Evolutionary conservation across 148 eudicot genomes (phyloP).

Genomic region (Chenopodium album): DNA sequence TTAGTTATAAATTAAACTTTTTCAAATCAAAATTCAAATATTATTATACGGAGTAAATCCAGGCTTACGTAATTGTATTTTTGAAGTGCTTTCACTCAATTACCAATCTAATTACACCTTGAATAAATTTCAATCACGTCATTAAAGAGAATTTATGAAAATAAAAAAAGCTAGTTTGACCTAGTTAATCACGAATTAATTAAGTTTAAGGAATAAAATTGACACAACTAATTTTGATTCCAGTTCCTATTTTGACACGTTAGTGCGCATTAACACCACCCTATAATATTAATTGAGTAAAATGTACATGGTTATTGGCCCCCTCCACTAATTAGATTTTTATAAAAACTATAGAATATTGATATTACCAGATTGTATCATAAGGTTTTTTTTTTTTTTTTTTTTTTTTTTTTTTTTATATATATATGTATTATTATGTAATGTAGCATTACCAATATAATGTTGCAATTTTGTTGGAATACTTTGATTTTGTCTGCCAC

Average conservation of each 20-base stretch:
- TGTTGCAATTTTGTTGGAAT: slow-evolving; percentile 25
- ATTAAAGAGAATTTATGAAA: not conserved
- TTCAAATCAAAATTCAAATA: too few species aligned
- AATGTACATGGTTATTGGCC: slow-evolving; percentile 1
- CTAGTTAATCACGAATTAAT: slow-evolving; percentile 15
- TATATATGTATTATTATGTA: not conserved
- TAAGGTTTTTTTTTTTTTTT: too few species aligned
- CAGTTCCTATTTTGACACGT: slow-evolving; percentile 20
- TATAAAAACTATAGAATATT: not conserved
- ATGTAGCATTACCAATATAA: not conserved
- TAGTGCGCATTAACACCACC: slow-evolving; percentile 19
- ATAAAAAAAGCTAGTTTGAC: not conserved
- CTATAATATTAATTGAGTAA: not conserved
- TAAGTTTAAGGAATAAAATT: slow-evolving; percentile 9
- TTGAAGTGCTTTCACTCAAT: too few species aligned
- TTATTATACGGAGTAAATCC: too few species aligned
- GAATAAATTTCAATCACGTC: not conserved
- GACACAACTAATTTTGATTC: slow-evolving; percentile 1
- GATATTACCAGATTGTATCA: not conserved
- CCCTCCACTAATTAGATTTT: slow-evolving; percentile 22
- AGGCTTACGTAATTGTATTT: too few species aligned
- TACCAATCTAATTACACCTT: not conserved
- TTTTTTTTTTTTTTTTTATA: too few species aligned
- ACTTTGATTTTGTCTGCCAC: slow-evolving; percentile 39
- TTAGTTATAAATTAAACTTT: too few species aligned